These are phyloP conservation scores for Pyracantha coccinea DNA, from an alignment of 331 rosid genomes.

Conservation along the genomic window DNA sequence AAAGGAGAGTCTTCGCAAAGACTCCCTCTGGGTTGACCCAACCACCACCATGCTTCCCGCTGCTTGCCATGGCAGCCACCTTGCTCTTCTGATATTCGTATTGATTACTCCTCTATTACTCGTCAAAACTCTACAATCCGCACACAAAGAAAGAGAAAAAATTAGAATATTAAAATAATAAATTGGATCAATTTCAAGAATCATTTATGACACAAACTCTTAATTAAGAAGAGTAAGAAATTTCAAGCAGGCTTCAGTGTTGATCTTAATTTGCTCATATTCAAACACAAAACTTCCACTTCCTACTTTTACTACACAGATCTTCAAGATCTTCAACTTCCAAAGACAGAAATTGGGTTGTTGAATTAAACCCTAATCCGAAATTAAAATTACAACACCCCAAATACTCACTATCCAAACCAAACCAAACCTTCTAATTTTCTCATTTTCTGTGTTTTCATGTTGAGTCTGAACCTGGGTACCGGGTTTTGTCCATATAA, in stretches of 20 bases:
- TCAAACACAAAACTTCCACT: not conserved
- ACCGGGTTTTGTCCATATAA: not conserved
- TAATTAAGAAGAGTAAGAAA: not conserved
- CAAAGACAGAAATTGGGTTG: conserved; percentile 3
- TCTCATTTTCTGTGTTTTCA: not conserved
- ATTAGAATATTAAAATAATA: no score
- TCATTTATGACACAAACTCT: no score
- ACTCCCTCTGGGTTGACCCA: no score
- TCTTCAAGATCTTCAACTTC: conserved; percentile 17
- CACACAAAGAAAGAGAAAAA: no score
- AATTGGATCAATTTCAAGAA: no score
- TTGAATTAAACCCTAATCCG: not conserved
- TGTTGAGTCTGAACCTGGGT: not conserved
- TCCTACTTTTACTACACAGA: not conserved
- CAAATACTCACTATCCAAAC: no score
- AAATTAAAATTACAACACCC: not conserved
- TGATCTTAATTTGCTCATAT: not conserved
- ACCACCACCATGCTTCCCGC: no score
- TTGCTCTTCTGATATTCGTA: no score
- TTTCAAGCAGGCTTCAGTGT: not conserved
- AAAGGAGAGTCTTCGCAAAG: no score
- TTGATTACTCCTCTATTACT: no score
- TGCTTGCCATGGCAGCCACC: no score
- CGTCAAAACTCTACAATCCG: no score
- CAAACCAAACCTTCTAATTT: not conserved